phyloP scores from a whole-genome alignment of 1,139 yeast genomes.

The Petasospora rhodanensis region DNA sequence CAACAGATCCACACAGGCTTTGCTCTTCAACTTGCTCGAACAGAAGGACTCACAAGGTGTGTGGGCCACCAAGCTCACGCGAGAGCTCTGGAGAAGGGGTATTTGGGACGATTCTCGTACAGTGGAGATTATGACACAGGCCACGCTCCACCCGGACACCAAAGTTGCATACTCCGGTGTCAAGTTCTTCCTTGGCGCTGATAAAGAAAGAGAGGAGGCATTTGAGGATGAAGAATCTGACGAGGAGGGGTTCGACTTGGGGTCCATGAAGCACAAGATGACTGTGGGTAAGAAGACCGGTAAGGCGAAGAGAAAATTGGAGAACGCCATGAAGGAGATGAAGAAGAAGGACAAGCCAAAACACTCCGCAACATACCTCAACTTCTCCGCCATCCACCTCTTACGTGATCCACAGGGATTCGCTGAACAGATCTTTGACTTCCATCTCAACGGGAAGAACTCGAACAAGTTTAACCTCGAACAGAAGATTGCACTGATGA shows the following conservation, averaged over 20 bases:
- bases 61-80: conserved; percentile 93
- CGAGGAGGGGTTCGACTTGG: conserved; percentile 68
- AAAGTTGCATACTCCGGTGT: conserved; percentile 92
- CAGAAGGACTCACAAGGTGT: conserved; percentile 78
- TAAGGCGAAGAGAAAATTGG: conserved; percentile 75
- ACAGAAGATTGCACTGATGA: conserved; percentile 84
- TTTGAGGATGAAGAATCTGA: conserved; percentile 62
- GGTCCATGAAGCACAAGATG: conserved; percentile 71
- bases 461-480: conserved; percentile 71
- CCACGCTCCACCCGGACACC: conserved; percentile 80
- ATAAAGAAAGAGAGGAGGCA: conserved; percentile 86
- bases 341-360: conserved; percentile 57
- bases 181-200: conserved; percentile 88
- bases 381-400: conserved; percentile 90
- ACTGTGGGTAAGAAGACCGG: conserved; percentile 78
- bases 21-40: conserved; percentile 78
- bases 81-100: conserved; percentile 96
- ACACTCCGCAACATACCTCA: conserved; percentile 67
- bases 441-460: conserved; percentile 66
- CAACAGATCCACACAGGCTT: conserved; percentile 85
- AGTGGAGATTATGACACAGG: conserved; percentile 95
- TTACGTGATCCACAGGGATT: conserved; percentile 97
- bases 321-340: conserved; percentile 60
- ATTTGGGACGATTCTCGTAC: conserved; percentile 97
- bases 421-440: conserved; percentile 76